These are phyloP conservation scores for Xylaria sp. DNA, from an alignment of 2,329 filamentous ascomycete species.

Conservation along the genomic window DNA sequence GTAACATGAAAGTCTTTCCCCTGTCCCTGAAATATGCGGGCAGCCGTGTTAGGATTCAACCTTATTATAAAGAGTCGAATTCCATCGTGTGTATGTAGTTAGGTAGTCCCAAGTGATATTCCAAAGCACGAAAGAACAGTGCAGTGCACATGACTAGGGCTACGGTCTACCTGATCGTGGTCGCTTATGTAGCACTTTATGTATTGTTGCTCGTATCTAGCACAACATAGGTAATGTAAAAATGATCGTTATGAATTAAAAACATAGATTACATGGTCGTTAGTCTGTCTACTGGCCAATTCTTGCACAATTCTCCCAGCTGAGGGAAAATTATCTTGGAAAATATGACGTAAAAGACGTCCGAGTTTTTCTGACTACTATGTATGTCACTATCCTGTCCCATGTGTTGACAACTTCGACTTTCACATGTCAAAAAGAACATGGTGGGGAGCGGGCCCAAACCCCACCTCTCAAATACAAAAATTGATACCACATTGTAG, in stretches of 20 bases:
- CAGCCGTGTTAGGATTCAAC: neutral
- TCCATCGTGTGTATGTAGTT: no score
- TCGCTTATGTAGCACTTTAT: neutral
- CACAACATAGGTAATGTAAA: neutral
- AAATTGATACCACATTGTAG: neutral
- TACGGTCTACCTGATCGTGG: neutral
- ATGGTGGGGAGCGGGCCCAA: neutral
- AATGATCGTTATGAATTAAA: neutral
- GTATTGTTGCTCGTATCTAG: neutral
- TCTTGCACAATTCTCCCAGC: neutral
- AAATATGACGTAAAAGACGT: neutral
- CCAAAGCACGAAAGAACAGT: neutral
- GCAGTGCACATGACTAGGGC: neutral
- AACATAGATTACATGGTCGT: no score
- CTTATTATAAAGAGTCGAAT: neutral
- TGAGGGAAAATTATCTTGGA: neutral
- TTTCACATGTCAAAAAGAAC: conserved; percentile 11
- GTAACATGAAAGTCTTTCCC: neutral
- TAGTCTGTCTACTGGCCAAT: neutral
- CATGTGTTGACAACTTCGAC: neutral
- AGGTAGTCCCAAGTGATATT: neutral
- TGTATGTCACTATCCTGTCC: neutral
- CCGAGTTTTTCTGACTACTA: neutral
- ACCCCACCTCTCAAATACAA: neutral
- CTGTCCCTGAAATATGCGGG: neutral